These are phyloP conservation scores for Dryas octopetala DNA, from an alignment of 306 rosid species.

Conservation along the genomic window DNA sequence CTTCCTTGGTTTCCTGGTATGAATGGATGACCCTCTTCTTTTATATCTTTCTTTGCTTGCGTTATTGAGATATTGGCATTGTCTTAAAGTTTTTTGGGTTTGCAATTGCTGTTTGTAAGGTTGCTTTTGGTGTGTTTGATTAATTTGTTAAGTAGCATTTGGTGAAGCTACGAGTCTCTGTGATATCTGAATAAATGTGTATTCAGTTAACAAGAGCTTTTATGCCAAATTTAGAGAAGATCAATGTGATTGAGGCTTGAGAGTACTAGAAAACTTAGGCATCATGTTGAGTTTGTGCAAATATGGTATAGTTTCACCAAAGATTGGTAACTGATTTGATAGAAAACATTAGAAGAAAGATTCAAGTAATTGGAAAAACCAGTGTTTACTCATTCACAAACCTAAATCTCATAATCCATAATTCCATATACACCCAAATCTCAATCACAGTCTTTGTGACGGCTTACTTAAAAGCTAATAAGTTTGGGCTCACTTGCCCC, in stretches of 20 bases:
- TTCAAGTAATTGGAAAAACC: neutral
- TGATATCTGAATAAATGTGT: neutral
- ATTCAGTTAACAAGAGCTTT: neutral
- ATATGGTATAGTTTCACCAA: neutral
- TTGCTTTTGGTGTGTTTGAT: neutral
- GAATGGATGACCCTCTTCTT: neutral
- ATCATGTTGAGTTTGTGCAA: neutral
- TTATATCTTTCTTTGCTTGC: neutral
- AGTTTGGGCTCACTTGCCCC: neutral
- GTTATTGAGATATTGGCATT: neutral
- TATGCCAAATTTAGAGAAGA: neutral
- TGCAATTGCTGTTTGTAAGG: neutral
- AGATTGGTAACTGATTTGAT: neutral
- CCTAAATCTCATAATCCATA: neutral
- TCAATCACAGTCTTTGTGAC: neutral
- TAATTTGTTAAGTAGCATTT: neutral
- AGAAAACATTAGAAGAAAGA: neutral
- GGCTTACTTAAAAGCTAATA: neutral
- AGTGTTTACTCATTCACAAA: neutral
- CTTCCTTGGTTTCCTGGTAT: slow-evolving; percentile 31
- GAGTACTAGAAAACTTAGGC: neutral
- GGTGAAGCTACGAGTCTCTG: neutral
- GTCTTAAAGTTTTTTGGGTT: neutral
- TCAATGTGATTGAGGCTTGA: neutral
- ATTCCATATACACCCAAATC: too few relatives aligned